A percentile compares a stretch with the other conserved stretches of the same genome.
phyloP scores from a whole-genome alignment of 345 rosid species.

The Populus deltoides region DNA sequence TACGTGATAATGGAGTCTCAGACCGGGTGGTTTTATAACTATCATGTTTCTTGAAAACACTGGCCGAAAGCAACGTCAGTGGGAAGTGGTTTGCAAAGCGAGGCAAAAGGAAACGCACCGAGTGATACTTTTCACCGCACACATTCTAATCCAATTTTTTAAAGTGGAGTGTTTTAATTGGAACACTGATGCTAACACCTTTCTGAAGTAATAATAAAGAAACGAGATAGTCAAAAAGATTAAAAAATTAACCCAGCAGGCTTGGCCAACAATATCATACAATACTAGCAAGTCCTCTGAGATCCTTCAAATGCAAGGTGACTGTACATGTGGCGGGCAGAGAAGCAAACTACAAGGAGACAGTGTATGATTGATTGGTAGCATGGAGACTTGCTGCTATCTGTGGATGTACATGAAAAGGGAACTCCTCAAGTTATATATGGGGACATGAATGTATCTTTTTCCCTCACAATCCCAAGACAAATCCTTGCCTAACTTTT shows the following conservation, averaged over 20 bases:
- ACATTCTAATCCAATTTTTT: background rate
- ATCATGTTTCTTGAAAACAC: background rate
- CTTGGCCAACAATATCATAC: background rate
- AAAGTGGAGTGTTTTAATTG: no score
- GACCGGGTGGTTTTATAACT: no score
- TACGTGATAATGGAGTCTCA: background rate
- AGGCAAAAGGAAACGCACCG: background rate
- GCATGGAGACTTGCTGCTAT: no score
- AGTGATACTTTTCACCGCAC: background rate
- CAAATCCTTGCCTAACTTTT: background rate
- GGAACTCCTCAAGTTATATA: no score
- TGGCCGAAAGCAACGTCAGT: background rate
- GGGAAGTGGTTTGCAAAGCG: background rate
- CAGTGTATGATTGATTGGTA: no score
- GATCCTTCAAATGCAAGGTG: no score
- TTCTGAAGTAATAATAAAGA: background rate
- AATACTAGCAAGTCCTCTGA: no score
- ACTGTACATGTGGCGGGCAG: no score
- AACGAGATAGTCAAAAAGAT: background rate
- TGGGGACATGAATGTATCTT: background rate
- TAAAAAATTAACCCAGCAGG: background rate
- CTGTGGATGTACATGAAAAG: no score
- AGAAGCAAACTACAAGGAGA: no score
- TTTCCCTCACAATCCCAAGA: background rate
- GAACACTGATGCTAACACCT: no score